Percentiles rank a stretch among this genome's conserved stretches.
These are phyloP conservation scores for Monilinia fructigena DNA, from an alignment of 2,329 filamentous ascomycete genomes.

Conservation along the genomic window DNA sequence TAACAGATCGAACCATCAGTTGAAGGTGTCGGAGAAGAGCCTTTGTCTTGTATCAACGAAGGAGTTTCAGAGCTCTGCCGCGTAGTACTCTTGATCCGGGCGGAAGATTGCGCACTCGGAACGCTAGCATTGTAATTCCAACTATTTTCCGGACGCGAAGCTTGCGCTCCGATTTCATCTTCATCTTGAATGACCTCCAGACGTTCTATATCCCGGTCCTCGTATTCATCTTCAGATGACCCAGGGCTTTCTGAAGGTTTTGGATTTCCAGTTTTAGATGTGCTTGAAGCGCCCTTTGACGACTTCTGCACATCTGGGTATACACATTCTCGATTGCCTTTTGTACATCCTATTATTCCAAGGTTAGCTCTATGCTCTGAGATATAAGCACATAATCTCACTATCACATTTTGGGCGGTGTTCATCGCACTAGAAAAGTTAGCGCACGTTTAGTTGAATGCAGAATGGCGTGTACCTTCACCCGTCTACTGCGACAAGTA, in stretches of 20 bases:
- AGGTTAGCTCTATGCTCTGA: conserved; percentile 31
- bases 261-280: conserved; percentile 41
- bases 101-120: conserved; percentile 42
- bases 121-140: background rate
- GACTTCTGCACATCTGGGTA: conserved; percentile 71
- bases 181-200: conserved; percentile 57
- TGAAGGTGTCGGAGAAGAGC: conserved; percentile 54
- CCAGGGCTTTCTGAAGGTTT: conserved; percentile 44
- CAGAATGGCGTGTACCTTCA: conserved; percentile 59
- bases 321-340: conserved; percentile 84
- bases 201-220: conserved; percentile 48
- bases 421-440: conserved; percentile 77
- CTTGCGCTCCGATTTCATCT: conserved; percentile 43
- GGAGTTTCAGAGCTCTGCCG: conserved; percentile 54
- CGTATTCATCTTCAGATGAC: conserved; percentile 53
- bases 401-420: conserved; percentile 80
- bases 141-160: conserved; percentile 24
- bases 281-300: conserved; percentile 32
- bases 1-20: conserved; percentile 42
- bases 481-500: conserved; percentile 83
- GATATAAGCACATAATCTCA: conserved; percentile 42
- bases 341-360: conserved; percentile 68
- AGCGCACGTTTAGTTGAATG: conserved; percentile 27
- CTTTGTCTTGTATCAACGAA: conserved; percentile 52
- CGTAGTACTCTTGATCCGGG: conserved; percentile 41